Conservation (phyloP, 345 rosid genomes). For the Euphorbia peplus region DNA sequence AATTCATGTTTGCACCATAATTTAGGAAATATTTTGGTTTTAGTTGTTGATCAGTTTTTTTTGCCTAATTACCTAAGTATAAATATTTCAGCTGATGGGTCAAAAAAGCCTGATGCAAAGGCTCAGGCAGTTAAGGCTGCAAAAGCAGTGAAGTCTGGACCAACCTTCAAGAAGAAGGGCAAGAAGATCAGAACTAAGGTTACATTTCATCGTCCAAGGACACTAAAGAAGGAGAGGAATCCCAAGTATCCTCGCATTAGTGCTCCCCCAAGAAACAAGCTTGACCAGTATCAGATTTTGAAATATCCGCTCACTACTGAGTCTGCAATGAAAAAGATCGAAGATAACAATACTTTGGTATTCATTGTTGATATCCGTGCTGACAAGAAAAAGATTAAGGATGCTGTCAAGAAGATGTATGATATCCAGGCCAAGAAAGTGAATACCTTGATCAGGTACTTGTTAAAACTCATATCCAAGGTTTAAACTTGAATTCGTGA, state of each 20-base stretch:
- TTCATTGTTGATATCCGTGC: constrained; percentile 96
- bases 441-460: constrained; percentile 84
- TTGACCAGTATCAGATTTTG: constrained; percentile 86
- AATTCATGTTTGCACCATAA: background rate
- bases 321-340: constrained; percentile 93
- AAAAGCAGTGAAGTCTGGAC: constrained; percentile 79
- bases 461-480: background rate
- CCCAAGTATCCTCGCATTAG: constrained; percentile 79
- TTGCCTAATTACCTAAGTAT: too few relatives aligned
- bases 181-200: constrained; percentile 83
- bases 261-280: constrained; percentile 89
- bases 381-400: constrained; percentile 88
- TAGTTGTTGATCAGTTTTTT: background rate
- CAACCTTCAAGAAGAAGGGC: constrained; percentile 67
- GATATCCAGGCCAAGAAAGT: constrained; percentile 94
- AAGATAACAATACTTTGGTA: constrained; percentile 90
- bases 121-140: constrained; percentile 89
- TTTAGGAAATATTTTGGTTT: background rate
- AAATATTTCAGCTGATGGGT: constrained; percentile 29
- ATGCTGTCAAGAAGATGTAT: constrained; percentile 91
- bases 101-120: constrained; percentile 74
- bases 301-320: constrained; percentile 92
- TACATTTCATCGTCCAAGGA: constrained; percentile 90
- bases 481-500: background rate
- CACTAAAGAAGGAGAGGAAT: constrained; percentile 68